Base-by-base conservation (phyloP, 1,284 basidiomycete genomes). In the Cutaneotrichosporon sp. region DNA sequence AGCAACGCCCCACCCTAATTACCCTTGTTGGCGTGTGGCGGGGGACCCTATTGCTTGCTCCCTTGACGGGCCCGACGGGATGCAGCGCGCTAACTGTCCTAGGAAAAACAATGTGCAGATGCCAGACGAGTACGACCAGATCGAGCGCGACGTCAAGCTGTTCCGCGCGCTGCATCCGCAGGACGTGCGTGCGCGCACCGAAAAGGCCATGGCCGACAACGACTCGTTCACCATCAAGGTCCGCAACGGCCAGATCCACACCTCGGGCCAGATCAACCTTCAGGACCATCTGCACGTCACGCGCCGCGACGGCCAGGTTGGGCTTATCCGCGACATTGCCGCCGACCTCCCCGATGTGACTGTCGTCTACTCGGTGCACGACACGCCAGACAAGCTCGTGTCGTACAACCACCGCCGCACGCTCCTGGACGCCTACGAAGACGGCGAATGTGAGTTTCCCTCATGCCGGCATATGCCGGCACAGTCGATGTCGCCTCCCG, bases 121-220 rank as follows among this genome's bases (percentile, higher is more conserved):
- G 4, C 70, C 70, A 2, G 73, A 75, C 62, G 73, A 75, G 54
- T 74, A 74, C 55, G 70, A 75, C 52, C 69, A 66, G 44, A 74
- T 75, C 56, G 50, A 67, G 55, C 39, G 33, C 17, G 71, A 73
- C 52, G 58, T 75, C 3, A 50, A 53, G 18, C 68, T 66, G 7
- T 72, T 67, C 59, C 62, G 63, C 8, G 69, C 66, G 1, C 46
- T 73, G 2, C 79, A 78, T 35, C 78, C 85, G 0, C 79, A 78
- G 1, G 83, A 85, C 64, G 80, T 85, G 46, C 81, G 80, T 49
- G 79, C 81, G 59, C 78, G 80, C 47, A 82, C 85, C 37, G 72
- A 78, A 3, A 49, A 46, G 14, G 58, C 56, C 8, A 26, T 35
- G 18, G 4, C 8, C 2, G 30, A 41, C 4, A 36, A 26, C 22